phyloP scores from a whole-genome alignment of 768 basidiomycete species.

The Lentinula guzmanii region DNA sequence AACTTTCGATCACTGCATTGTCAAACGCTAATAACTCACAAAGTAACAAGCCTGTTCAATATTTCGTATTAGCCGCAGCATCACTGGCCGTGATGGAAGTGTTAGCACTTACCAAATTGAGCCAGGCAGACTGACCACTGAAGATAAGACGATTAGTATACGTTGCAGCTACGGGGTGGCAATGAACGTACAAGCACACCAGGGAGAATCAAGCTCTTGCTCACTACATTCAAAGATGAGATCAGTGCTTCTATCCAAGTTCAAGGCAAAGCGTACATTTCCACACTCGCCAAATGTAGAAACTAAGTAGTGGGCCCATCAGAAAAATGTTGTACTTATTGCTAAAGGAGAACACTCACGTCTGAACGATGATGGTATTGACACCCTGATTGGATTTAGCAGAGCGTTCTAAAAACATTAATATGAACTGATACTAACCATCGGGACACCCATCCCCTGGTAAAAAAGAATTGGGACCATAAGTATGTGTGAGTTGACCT shows the following conservation, averaged over 20 bases:
- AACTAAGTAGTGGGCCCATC: neutral
- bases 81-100: neutral
- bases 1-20: neutral
- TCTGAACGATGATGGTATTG: constrained; percentile 2
- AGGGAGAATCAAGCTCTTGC: neutral
- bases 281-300: constrained; percentile 4
- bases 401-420: neutral
- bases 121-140: neutral
- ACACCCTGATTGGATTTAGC: neutral
- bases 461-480: neutral
- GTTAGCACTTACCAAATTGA: neutral
- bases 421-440: neutral
- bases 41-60: neutral
- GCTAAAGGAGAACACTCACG: neutral
- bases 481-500: neutral
- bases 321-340: too few species aligned
- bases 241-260: neutral
- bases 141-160: neutral
- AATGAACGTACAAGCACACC: neutral
- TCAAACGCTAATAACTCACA: neutral
- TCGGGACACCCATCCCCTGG: constrained; percentile 3
- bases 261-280: neutral
- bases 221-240: neutral
- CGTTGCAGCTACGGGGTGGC: too few species aligned
- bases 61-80: neutral